phyloP scores from a whole-genome alignment of 495 filamentous ascomycete genomes.

The Aspergillus diversus region DNA sequence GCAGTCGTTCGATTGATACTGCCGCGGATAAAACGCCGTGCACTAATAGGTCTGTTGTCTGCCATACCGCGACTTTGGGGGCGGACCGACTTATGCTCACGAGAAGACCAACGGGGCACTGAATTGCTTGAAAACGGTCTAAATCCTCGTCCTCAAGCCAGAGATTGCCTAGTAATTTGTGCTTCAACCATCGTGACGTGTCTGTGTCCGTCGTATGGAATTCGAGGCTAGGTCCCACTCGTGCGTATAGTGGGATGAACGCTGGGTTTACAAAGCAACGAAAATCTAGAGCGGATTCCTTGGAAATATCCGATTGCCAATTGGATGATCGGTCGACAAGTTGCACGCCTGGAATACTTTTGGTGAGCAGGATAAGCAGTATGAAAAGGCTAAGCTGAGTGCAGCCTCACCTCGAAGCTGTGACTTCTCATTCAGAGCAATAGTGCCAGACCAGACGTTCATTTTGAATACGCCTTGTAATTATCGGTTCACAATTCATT shows the following conservation, averaged over 20 bases:
- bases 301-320: constrained; percentile 46
- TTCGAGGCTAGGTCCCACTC: constrained; percentile 54
- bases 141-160: constrained; percentile 43
- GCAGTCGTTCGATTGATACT: constrained; percentile 37
- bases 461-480: constrained; percentile 27
- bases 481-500: constrained; percentile 19
- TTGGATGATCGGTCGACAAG: constrained; percentile 41
- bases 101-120: constrained; percentile 48
- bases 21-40: constrained; percentile 50
- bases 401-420: constrained; percentile 40
- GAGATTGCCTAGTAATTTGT: constrained; percentile 34
- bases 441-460: constrained; percentile 46
- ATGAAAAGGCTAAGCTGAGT: constrained; percentile 5
- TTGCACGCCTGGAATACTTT: constrained; percentile 36
- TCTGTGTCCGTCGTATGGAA: constrained; percentile 41
- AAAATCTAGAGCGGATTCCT: constrained; percentile 40
- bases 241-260: constrained; percentile 52
- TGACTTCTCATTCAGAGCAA: constrained; percentile 33
- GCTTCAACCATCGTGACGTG: constrained; percentile 50
- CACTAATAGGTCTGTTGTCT: constrained; percentile 57
- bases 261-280: constrained; percentile 52
- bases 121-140: constrained; percentile 37
- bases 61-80: constrained; percentile 25
- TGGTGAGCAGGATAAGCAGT: constrained; percentile 22
- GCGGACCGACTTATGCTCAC: constrained; percentile 33